Base-by-base conservation (phyloP, 495 filamentous ascomycete genomes). In the Neurospora hispaniola region DNA sequence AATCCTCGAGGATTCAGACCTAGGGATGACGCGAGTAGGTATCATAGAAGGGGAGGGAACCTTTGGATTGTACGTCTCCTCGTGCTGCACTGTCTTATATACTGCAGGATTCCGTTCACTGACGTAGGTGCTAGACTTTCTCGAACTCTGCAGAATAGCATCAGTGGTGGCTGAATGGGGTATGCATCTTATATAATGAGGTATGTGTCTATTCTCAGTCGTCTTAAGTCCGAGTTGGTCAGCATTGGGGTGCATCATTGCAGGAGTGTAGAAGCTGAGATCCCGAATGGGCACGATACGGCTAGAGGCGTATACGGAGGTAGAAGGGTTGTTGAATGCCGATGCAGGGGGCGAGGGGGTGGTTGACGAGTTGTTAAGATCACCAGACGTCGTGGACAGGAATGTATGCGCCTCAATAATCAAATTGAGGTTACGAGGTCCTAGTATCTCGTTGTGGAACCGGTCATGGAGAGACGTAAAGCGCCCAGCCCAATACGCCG, bases 401-500 rank as follows among this genome's bases (percentile, higher is more conserved):
- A 71, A 70, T 0, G 73, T 62, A 23, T 80, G 77, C 1, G 77
- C 78, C 3, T 77, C 43, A 39, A 80, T 76, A 27, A 84, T 68
- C 0, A 71, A 69, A 11, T 69, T 11, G 16, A 86, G 72, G 27
- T 80, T 83, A 35, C 71, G 69, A 0, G 73, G 72, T 8, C 40
- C 39, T 2, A 87, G 80, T 14, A 83, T 78, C 71, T 88, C 84
- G 76, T 79, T 84, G 48, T 84, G 84, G 75, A 87, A 84, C 0
- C 80, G 80, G 78, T 89, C 87, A 41, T 83, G 82, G n/a, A 89
- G 78, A 1, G 86, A 80, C 38, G 82, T 76, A 75, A 88, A 87
- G 9, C 89, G 86, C 16, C 89, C 89, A 1, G 84, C 76, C 89
- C 89, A 90, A 77, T 86, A 89, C 9, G 74, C 35, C 1, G 79